Conservation (phyloP, 2,329 filamentous ascomycete species). For the Mollisia scopiformis region DNA sequence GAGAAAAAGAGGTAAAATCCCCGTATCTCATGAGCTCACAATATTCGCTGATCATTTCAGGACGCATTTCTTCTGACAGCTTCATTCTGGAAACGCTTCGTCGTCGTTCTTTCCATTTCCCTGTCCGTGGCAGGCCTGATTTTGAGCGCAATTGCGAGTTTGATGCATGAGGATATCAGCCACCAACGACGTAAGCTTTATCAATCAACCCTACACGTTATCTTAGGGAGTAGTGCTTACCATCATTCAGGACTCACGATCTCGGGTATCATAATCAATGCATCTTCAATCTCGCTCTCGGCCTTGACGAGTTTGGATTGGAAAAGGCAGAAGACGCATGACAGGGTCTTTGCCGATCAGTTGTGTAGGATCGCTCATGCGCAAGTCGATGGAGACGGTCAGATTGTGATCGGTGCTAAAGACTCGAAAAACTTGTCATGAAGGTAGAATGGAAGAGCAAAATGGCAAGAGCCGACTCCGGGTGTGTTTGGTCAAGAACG, state of each 20-base stretch:
- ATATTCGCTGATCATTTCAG: background rate
- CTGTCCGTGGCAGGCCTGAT: constrained; percentile 25
- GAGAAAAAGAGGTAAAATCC: background rate
- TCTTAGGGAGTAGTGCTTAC: background rate
- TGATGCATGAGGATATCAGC: constrained; percentile 6
- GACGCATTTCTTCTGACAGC: constrained; percentile 22
- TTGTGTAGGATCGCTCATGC: constrained; percentile 24
- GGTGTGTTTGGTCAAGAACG: too few relatives aligned
- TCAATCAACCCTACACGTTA: background rate
- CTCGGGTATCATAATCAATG: constrained; percentile 28
- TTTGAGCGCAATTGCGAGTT: constrained; percentile 21
- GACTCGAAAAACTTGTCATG: background rate
- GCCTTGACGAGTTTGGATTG: constrained; percentile 32
- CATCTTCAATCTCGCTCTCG: constrained; percentile 23
- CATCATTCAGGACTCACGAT: constrained; percentile 27
- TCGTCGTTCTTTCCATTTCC: constrained; percentile 24
- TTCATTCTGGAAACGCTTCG: constrained; percentile 32
- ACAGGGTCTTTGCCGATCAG: constrained; percentile 27
- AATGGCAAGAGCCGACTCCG: too few relatives aligned
- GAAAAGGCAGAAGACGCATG: constrained; percentile 26
- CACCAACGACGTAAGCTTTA: constrained; percentile 17
- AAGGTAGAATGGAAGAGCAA: background rate
- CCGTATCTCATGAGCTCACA: background rate
- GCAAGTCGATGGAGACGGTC: constrained; percentile 19
- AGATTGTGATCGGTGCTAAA: constrained; percentile 18